Evolutionary conservation across 2,329 filamentous ascomycete species (phyloP).

Genomic region (Ampelomyces quisqualis): DNA sequence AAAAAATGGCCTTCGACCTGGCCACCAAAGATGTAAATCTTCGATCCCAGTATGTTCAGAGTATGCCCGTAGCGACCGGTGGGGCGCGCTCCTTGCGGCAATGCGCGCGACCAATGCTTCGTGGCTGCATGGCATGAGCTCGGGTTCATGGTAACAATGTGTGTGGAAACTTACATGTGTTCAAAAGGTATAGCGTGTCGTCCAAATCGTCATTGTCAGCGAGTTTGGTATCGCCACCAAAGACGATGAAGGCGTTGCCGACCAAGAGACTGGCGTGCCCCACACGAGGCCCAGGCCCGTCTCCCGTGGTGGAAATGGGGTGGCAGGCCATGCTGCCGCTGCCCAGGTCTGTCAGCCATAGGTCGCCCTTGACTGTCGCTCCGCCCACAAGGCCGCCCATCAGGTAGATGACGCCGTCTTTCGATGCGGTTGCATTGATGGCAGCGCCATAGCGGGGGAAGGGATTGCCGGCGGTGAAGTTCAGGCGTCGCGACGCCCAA

Average conservation of each 20-base stretch:
- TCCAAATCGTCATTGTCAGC: conserved; percentile 89
- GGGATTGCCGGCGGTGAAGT: conserved; percentile 83
- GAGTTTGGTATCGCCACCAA: conserved; percentile 96
- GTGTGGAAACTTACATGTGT: conserved; percentile 77
- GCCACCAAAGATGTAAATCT: conserved; percentile 95
- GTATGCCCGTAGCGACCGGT: conserved; percentile 94
- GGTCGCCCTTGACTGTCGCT: conserved; percentile 90
- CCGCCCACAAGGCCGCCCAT: conserved; percentile 97
- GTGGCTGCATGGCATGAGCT: conserved; percentile 65
- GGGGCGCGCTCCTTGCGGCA: conserved; percentile 82
- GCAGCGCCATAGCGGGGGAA: conserved; percentile 97
- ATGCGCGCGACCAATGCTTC: conserved; percentile 93
- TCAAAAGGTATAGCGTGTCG: conserved; percentile 92
- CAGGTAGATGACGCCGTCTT: conserved; percentile 95
- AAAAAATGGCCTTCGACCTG: conserved; percentile 98
- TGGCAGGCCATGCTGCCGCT: conserved; percentile 82
- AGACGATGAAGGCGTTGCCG: conserved; percentile 98
- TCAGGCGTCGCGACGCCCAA: conserved; percentile 88
- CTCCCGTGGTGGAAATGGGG: conserved; percentile 84
- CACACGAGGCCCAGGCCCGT: conserved; percentile 91
- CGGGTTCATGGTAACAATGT: not conserved
- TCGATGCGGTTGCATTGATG: conserved; percentile 87
- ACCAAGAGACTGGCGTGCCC: conserved; percentile 92
- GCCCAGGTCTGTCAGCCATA: conserved; percentile 96
- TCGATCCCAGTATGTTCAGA: conserved; percentile 92